A percentile compares a stretch with the other conserved stretches of the same genome.
These are phyloP conservation scores for Nemania diffusa DNA, from an alignment of 2,329 filamentous ascomycete genomes.

Conservation along the genomic window DNA sequence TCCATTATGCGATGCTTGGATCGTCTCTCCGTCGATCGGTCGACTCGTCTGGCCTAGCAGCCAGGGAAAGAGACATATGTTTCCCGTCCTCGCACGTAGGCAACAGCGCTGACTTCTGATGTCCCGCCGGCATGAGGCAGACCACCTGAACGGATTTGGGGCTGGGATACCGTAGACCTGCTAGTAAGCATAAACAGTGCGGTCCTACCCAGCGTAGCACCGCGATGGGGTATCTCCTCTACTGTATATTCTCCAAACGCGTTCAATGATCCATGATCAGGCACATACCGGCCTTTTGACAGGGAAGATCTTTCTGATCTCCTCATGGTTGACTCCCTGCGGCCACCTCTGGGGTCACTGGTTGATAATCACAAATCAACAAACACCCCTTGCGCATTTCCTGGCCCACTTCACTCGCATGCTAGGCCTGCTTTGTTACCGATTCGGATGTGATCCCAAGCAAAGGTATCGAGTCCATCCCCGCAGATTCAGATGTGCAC, in stretches of 20 bases:
- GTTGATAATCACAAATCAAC: constrained; percentile 45
- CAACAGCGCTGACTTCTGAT: constrained; percentile 24
- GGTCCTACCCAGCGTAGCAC: constrained; percentile 24
- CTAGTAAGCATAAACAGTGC: constrained; percentile 29
- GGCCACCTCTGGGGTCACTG: constrained; percentile 42
- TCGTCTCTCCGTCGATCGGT: constrained; percentile 2
- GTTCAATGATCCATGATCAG: constrained; percentile 30
- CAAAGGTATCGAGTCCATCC: constrained; percentile 44
- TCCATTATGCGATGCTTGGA: constrained; percentile 2
- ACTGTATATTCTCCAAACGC: constrained; percentile 19
- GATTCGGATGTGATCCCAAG: constrained; percentile 49
- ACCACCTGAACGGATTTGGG: not conserved
- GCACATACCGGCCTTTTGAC: constrained; percentile 37
- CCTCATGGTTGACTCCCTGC: constrained; percentile 44
- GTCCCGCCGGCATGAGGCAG: constrained; percentile 16
- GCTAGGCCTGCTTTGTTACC: constrained; percentile 48
- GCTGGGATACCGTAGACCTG: constrained; percentile 20
- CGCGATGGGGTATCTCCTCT: constrained; percentile 17
- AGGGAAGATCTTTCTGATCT: constrained; percentile 49
- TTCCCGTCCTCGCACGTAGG: not conserved
- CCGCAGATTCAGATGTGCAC: constrained; percentile 49
- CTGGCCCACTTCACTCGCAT: constrained; percentile 46
- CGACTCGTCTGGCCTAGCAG: constrained; percentile 2
- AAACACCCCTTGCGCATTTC: constrained; percentile 47
- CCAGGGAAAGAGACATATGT: not conserved